Evolutionary conservation across 169 alveolate genomes (phyloP).

Genomic region (Babesia bovis): DNA sequence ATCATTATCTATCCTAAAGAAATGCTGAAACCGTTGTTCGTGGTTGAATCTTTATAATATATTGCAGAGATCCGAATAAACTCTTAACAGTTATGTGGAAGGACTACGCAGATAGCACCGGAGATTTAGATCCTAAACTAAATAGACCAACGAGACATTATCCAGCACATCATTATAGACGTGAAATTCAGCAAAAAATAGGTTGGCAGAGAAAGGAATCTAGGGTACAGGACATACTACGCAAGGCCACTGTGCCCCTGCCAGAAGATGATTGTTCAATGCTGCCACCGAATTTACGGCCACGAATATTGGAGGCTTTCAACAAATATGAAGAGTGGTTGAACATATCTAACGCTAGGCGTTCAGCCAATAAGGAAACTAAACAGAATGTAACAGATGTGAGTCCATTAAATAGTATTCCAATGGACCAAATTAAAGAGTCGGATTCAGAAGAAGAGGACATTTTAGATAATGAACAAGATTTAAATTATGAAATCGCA

Average conservation of each 20-base stretch:
- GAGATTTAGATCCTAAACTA: constrained; percentile 8
- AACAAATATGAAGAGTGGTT: constrained; percentile 29
- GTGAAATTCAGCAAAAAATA: constrained; percentile 51
- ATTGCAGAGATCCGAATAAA: constrained; percentile 21
- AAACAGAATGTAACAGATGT: no score
- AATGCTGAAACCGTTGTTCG: no score
- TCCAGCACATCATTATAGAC: constrained; percentile 62
- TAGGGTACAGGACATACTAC: constrained; percentile 1
- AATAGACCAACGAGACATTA: constrained; percentile 58
- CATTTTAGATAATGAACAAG: no score
- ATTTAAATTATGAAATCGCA: no score
- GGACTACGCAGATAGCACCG: constrained; percentile 10
- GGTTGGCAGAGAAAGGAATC: constrained; percentile 60
- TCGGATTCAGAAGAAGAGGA: no score
- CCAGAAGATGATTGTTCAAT: constrained; percentile 16
- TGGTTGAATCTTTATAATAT: no score
- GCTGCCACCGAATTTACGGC: constrained; percentile 1
- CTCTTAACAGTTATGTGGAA: constrained; percentile 37
- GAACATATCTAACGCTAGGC: constrained; percentile 1
- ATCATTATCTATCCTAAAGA: no score
- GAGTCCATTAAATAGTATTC: no score
- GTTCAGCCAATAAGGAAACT: not conserved
- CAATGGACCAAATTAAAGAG: no score
- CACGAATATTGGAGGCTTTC: constrained; percentile 40
- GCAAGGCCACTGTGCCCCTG: constrained; percentile 7